These are phyloP conservation scores for Davidsoniella eucalypti DNA, from an alignment of 2,329 filamentous ascomycete species.

Conservation along the genomic window DNA sequence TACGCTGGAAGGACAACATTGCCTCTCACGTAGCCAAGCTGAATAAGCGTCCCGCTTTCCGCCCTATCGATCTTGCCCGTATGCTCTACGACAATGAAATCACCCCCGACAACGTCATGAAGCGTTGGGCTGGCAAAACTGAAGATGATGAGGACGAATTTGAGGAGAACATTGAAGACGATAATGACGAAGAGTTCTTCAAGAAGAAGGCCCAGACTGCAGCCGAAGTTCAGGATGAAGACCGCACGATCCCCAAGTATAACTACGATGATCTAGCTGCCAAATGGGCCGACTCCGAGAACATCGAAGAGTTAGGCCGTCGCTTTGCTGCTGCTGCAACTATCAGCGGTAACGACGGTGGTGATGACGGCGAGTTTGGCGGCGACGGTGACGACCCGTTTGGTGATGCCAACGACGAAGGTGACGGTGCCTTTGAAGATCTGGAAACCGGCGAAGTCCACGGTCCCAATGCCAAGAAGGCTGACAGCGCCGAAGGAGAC, in stretches of 20 bases:
- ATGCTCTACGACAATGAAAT: constrained; percentile 79
- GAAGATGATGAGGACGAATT: constrained; percentile 25
- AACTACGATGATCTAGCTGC: constrained; percentile 66
- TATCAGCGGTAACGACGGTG: constrained; percentile 17
- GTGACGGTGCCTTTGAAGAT: constrained; percentile 72
- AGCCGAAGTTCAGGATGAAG: constrained; percentile 58
- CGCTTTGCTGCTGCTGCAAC: constrained; percentile 53
- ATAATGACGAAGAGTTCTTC: constrained; percentile 43
- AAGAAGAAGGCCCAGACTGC: constrained; percentile 48
- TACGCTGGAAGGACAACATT: constrained; percentile 83
- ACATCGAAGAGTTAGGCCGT: constrained; percentile 55
- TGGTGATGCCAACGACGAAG: constrained; percentile 45
- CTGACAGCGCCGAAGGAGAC: constrained; percentile 18
- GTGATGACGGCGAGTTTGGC: constrained; percentile 29
- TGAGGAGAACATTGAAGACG: constrained; percentile 40
- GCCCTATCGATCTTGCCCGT: constrained; percentile 66
- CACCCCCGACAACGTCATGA: constrained; percentile 56
- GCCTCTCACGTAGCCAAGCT: constrained; percentile 54
- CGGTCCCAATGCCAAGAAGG: constrained; percentile 19
- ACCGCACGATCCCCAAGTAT: constrained; percentile 60
- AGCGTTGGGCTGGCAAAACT: constrained; percentile 60
- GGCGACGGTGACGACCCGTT: constrained; percentile 36
- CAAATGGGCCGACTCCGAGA: constrained; percentile 72
- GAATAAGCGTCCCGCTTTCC: constrained; percentile 56
- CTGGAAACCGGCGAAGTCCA: constrained; percentile 59